A percentile compares a stretch with the other conserved stretches of the same genome.
phyloP scores from a whole-genome alignment of 345 rosid genomes.

The Pistacia atlantica region DNA sequence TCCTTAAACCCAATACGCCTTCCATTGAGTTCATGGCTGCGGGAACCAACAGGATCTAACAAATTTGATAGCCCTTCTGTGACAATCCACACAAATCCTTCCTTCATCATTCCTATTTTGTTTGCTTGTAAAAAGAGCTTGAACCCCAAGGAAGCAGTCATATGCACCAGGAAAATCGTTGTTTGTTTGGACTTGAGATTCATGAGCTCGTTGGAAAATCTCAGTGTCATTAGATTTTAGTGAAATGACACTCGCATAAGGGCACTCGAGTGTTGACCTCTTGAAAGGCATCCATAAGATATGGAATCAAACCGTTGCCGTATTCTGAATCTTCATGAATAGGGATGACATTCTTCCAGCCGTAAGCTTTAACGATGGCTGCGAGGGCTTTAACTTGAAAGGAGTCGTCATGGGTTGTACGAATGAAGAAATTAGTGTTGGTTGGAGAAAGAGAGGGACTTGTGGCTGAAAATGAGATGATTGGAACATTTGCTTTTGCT shows the following conservation, averaged over 20 bases:
- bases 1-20: not conserved
- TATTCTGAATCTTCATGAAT: conserved; percentile 27
- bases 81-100: conserved; percentile 28
- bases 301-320: conserved; percentile 23
- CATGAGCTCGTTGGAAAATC: not conserved
- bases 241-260: conserved; percentile 9
- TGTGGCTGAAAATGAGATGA: too few relatives aligned
- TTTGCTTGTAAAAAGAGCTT: conserved; percentile 16
- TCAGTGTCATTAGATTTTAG: not conserved
- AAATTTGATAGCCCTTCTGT: conserved; percentile 19
- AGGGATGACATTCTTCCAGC: conserved; percentile 30
- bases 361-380: conserved; percentile 24
- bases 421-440: too few relatives aligned
- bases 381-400: not conserved
- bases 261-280: conserved; percentile 1
- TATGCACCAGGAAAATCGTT: conserved; percentile 19
- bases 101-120: conserved; percentile 20
- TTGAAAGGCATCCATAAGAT: conserved; percentile 20
- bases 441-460: too few relatives aligned
- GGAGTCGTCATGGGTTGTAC: too few relatives aligned
- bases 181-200: not conserved
- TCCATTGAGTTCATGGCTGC: not conserved
- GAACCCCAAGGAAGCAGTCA: conserved; percentile 12
- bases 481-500: conserved; percentile 1
- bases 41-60: conserved; percentile 8